phyloP scores from a whole-genome alignment of 441 rosid species.

The Metrosideros polymorpha region DNA sequence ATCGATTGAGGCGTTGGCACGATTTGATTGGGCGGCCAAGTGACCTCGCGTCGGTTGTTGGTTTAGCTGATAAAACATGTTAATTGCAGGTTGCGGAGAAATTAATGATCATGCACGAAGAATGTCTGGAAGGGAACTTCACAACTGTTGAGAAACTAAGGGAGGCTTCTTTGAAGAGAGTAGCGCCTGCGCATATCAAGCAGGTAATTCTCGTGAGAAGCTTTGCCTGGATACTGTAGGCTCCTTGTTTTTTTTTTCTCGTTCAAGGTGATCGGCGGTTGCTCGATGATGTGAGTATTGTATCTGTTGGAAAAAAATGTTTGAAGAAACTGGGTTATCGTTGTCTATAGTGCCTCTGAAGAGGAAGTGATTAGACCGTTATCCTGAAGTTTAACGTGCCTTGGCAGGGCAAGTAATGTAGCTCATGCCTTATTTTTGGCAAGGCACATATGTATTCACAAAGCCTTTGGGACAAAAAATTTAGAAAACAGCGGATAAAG shows the following conservation, averaged over 20 bases:
- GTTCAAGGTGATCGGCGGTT: fast-evolving
- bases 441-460: neutral
- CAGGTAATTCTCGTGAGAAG: constrained; percentile 26
- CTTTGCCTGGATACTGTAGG: neutral
- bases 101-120: constrained; percentile 63
- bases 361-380: neutral
- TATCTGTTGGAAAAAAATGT: neutral
- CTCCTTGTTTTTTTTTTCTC: neutral
- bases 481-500: neutral
- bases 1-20: too few relatives aligned
- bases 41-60: neutral
- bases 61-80: neutral
- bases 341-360: neutral
- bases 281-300: neutral
- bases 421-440: neutral
- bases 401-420: too few relatives aligned
- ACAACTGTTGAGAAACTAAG: constrained; percentile 45
- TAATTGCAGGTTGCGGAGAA: constrained; percentile 65
- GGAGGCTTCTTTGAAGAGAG: constrained; percentile 22
- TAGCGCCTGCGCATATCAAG: constrained; percentile 23
- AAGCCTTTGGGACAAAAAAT: neutral
- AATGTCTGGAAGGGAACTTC: constrained; percentile 47
- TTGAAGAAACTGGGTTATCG: neutral
- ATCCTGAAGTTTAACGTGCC: neutral
- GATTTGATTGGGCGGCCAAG: neutral